Evolutionary conservation across 2,329 filamentous ascomycete genomes (phyloP), one percentile per base, ranked within the genome.

Genomic region (Tetracladium maxilliforme): DNA sequence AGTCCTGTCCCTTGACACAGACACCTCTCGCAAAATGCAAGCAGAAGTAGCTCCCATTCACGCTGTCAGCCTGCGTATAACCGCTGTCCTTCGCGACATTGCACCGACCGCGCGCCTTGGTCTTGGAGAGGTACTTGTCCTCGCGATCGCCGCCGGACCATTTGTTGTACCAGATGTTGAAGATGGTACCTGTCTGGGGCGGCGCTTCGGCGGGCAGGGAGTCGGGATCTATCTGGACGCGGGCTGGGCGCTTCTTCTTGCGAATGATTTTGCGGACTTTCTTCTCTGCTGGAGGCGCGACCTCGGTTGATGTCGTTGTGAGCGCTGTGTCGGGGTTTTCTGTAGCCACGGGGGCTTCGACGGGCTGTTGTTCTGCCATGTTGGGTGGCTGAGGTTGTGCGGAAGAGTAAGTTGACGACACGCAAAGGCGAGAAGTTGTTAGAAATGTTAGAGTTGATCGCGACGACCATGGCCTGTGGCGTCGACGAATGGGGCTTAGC

Each of bases 131-230:
- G 43, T 87, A 84, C 40, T 86, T 83, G 57, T 92, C 84, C 45
- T 95, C 87, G 32, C 84, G 71, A 52, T 98, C 90, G 43, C 90
- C 90, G 37, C 90, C 90, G 1, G 76, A 79, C 86, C 87, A 95
- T 54, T 94, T 95, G 58, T 93, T 94, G 56, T 94, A 93, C 87
- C 86, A 94, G 43, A 92, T 92, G 52, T 98, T 98, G 64, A 90
- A 98, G 30, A 86, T 83, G 0, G 82, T 92, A 26, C 90, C 90
- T 0, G 87, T 95, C 43, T 95, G 86, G 2, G 82, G 80, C 10
- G 86, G 83, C 4, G 81, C 78, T 40, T 93, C 83, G 17, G 76
- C 76, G 40, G 78, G 81, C 53, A 92, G 68, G 21, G 75, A 75
- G 20, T 77, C 72, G 3, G 84, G 72, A 44, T 98, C 90, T 42